These are phyloP conservation scores for Acanthamoeba triangularis DNA, from an alignment of 208 protist species.

Conservation along the genomic window DNA sequence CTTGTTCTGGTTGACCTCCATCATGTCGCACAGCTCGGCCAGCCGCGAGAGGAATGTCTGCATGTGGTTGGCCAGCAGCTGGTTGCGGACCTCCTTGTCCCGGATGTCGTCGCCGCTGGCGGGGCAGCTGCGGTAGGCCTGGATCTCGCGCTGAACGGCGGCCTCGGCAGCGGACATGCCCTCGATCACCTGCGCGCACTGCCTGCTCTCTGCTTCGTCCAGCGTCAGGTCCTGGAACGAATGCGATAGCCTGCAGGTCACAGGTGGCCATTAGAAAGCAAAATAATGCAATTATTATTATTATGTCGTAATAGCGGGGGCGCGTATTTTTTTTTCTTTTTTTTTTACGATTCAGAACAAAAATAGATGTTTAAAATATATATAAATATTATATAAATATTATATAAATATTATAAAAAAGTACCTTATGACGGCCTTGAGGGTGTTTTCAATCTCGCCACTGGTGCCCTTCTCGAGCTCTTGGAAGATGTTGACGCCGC, in stretches of 20 bases:
- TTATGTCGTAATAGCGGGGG: too few relatives aligned
- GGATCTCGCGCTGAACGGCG: not conserved
- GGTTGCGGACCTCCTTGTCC: not conserved
- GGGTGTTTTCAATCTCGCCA: not conserved
- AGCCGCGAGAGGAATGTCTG: constrained; percentile 10
- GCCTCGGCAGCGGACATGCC: not conserved
- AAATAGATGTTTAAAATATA: too few relatives aligned
- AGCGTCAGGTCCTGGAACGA: constrained; percentile 29
- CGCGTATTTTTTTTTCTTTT: too few relatives aligned
- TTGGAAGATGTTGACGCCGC: constrained; percentile 46
- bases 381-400: not conserved
- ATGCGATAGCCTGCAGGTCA: constrained; percentile 15
- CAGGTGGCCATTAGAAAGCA: not conserved
- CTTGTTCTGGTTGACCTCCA: constrained; percentile 63
- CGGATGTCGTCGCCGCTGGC: not conserved
- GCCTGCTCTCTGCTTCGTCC: not conserved
- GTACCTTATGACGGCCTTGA: constrained; percentile 9
- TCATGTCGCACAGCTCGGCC: constrained; percentile 65
- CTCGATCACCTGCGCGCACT: not conserved
- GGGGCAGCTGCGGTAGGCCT: not conserved
- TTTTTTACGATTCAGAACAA: too few relatives aligned
- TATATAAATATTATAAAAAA: not conserved
- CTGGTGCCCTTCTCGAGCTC: not conserved
- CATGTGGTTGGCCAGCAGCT: not conserved
- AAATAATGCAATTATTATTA: not conserved